Base-by-base conservation (phyloP, 192 early-diverging fungal species). In the Haplosporangium gracile region DNA sequence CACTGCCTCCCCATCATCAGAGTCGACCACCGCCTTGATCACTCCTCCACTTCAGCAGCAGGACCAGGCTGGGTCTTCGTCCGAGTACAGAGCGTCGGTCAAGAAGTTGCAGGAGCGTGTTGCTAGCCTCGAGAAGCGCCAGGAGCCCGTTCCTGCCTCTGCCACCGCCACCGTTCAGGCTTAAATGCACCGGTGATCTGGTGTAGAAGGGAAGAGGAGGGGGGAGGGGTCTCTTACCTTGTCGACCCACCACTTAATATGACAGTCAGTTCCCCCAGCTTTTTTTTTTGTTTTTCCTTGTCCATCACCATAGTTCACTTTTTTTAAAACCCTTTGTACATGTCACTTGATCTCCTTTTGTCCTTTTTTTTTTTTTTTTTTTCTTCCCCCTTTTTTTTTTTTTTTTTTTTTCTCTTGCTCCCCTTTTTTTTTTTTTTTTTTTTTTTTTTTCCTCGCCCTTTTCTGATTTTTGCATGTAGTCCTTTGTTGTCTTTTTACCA, bases 41-140 rank as follows among this genome's bases (percentile, higher is more conserved):
- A 68, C 80, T 9, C 75, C 75, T 72, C 40, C 81, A 9, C 26
- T 53, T 20, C 55, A 78, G 1, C 82, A 74, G 26, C 55, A 65
- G 60, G 60, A 65, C 60, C 60, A 65, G 60, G 0, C 60, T 32
- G 60, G 60, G 3, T 65, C 60, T 13, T 42, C 83, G 5, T 22
- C 74, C 26, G 83, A 85, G 11, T 86, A 81, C 45, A 57, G 77
- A n/a, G 65, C 78, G 16, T 77, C 83, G 22, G 79, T 81, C 76
- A 80, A 86, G 71, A 86, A 81, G 68, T 42, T 86, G 75, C 79
- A 78, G 65, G 84, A 86, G 29, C 79, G 84, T 20, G 78, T 86
- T 16, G 84, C 84, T 18, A 80, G 60, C 34, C 75, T 86, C 24
- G 84, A 86, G 45, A 80, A 86, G 71, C 69, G 76, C 20, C 81